These are phyloP conservation scores for Lactuca saligna DNA, from an alignment of 129 eudicot genomes.

Conservation along the genomic window DNA sequence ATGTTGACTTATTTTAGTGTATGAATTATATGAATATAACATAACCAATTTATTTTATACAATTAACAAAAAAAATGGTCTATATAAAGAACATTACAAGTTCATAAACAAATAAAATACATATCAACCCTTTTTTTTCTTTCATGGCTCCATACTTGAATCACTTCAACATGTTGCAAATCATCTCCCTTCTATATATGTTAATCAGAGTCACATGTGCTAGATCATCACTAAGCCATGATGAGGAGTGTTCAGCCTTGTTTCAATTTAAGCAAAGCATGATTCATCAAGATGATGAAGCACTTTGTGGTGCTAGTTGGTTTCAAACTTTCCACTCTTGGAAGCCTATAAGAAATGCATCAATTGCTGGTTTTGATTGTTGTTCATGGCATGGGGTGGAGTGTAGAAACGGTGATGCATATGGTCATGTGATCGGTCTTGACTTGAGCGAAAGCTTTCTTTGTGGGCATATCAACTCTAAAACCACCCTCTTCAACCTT, in stretches of 20 bases:
- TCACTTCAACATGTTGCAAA: conserved; percentile 2
- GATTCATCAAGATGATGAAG: neutral
- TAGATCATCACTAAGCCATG: conserved; percentile 11
- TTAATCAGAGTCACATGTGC: neutral
- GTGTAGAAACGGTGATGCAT: neutral
- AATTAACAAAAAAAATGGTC: neutral
- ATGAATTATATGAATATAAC: too few relatives aligned
- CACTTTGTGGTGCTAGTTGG: neutral
- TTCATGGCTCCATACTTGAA: conserved; percentile 15
- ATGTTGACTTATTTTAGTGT: too few relatives aligned
- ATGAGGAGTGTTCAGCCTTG: conserved; percentile 21
- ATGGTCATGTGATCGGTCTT: conserved; percentile 29
- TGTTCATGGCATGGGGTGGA: conserved; percentile 24
- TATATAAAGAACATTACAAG: too few relatives aligned
- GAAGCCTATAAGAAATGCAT: conserved; percentile 16
- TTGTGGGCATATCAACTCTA: conserved; percentile 20
- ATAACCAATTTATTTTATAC: too few relatives aligned
- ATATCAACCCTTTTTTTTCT: neutral
- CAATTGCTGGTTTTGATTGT: conserved; percentile 14
- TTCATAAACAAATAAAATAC: neutral
- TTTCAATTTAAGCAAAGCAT: conserved; percentile 25
- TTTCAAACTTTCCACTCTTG: conserved; percentile 16
- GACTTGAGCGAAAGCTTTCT: conserved; percentile 26
- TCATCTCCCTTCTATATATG: neutral
- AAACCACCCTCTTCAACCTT: conserved; percentile 11